These are phyloP conservation scores for Vigna radiata DNA, from an alignment of 306 rosid species.

Conservation along the genomic window DNA sequence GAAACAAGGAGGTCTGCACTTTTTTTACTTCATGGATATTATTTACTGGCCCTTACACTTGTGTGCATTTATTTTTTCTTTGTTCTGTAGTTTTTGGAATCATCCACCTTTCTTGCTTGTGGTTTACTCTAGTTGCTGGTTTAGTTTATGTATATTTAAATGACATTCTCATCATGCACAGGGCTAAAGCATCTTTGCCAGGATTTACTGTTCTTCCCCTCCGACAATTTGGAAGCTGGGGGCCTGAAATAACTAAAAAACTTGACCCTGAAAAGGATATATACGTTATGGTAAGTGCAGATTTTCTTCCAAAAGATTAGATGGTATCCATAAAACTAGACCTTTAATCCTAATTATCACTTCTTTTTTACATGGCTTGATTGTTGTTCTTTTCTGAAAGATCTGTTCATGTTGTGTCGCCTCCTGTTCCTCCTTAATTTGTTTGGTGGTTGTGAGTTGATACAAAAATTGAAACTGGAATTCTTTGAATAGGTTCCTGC, in stretches of 20 bases:
- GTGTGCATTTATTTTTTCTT: conserved; percentile 11
- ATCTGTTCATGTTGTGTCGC: conserved; percentile 17
- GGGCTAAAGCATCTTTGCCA: conserved; percentile 84
- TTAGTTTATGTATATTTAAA: conserved; percentile 36
- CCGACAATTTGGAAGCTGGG: conserved; percentile 91
- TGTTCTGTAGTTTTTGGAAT: conserved; percentile 26
- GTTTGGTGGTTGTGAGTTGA: conserved; percentile 31
- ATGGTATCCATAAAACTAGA: conserved; percentile 10
- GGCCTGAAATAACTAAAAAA: conserved; percentile 74
- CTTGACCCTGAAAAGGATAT: conserved; percentile 81
- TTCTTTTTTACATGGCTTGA: not conserved
- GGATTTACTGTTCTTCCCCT: conserved; percentile 90
- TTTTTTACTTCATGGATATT: conserved; percentile 23
- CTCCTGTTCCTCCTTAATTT: not conserved
- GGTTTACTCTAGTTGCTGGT: conserved; percentile 14
- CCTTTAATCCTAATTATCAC: not conserved
- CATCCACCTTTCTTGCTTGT: conserved; percentile 5
- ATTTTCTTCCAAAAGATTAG: conserved; percentile 10
- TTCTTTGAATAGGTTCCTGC: conserved; percentile 21
- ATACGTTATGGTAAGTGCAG: conserved; percentile 74
- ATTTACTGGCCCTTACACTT: conserved; percentile 21
- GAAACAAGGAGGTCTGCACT: conserved; percentile 20
- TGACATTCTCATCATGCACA: conserved; percentile 51
- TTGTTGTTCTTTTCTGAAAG: conserved; percentile 34
- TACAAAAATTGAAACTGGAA: not conserved